Conservation (phyloP, 2,329 filamentous ascomycete species). For the Exophiala alcalophila region DNA sequence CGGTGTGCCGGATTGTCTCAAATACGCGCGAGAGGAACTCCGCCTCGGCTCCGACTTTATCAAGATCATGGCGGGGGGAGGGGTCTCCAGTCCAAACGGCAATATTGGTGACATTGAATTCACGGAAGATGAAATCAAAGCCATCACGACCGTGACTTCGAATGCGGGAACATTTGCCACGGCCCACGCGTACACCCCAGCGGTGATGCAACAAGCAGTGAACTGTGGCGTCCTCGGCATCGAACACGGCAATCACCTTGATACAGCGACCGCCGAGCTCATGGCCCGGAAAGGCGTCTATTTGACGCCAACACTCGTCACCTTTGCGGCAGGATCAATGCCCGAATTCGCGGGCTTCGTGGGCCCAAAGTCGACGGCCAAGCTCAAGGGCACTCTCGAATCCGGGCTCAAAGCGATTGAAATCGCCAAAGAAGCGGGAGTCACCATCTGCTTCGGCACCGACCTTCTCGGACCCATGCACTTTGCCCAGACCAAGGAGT, state of each 20-base stretch:
- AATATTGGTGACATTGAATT: constrained; percentile 56
- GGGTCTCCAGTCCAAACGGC: constrained; percentile 57
- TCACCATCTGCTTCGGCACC: constrained; percentile 56
- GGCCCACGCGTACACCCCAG: constrained; percentile 57
- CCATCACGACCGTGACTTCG: constrained; percentile 52
- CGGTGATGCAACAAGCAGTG: constrained; percentile 55
- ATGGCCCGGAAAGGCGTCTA: constrained; percentile 52
- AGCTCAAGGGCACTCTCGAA: constrained; percentile 52
- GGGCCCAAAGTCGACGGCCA: constrained; percentile 45
- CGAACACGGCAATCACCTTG: constrained; percentile 52
- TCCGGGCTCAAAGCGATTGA: constrained; percentile 48
- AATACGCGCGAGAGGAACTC: constrained; percentile 54
- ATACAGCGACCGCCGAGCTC: constrained; percentile 45
- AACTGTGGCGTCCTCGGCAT: constrained; percentile 57
- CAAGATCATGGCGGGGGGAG: constrained; percentile 61
- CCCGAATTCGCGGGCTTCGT: constrained; percentile 43
- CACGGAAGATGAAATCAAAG: constrained; percentile 54
- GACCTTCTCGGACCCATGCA: constrained; percentile 54
- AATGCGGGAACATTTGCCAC: constrained; percentile 56
- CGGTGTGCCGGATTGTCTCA: constrained; percentile 55
- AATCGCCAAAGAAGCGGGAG: constrained; percentile 52
- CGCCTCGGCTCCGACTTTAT: constrained; percentile 59
- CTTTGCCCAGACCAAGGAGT: constrained; percentile 51
- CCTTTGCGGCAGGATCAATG: constrained; percentile 39
- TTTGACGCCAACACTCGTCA: constrained; percentile 55